Evolutionary conservation across 2,329 filamentous ascomycete genomes (phyloP).

Genomic region (Colletotrichum paranaense): DNA sequence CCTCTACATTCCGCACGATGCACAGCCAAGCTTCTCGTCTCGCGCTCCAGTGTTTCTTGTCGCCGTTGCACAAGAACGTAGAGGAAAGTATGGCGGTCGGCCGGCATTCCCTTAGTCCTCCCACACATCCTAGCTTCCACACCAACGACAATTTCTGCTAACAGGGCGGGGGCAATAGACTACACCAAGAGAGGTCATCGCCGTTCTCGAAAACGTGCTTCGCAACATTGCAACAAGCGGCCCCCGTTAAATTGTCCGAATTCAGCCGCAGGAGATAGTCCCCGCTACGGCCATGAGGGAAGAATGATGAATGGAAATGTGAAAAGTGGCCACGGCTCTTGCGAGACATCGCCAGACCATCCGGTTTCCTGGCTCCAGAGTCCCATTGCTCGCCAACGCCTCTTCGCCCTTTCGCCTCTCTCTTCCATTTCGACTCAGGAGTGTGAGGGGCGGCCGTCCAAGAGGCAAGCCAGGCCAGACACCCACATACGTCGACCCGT

Average conservation of each 20-base stretch:
- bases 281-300: background rate
- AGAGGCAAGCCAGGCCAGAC: conserved; percentile 2
- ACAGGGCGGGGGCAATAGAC: background rate
- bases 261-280: background rate
- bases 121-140: background rate
- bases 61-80: conserved; percentile 4
- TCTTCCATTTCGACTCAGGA: background rate
- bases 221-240: background rate
- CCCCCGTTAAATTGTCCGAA: background rate
- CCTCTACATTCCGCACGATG: background rate
- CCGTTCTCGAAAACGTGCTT: background rate
- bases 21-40: background rate
- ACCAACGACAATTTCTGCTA: background rate
- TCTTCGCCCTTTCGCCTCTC: background rate
- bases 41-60: background rate
- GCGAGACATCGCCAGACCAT: background rate
- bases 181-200: background rate
- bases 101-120: background rate
- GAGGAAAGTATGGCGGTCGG: conserved; percentile 6
- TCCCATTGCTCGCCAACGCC: background rate
- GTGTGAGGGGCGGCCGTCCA: background rate
- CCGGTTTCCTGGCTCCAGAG: background rate
- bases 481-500: background rate
- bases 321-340: background rate
- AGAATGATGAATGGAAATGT: background rate